phyloP scores from a whole-genome alignment of 306 rosid genomes.

The Cicer judaicum region DNA sequence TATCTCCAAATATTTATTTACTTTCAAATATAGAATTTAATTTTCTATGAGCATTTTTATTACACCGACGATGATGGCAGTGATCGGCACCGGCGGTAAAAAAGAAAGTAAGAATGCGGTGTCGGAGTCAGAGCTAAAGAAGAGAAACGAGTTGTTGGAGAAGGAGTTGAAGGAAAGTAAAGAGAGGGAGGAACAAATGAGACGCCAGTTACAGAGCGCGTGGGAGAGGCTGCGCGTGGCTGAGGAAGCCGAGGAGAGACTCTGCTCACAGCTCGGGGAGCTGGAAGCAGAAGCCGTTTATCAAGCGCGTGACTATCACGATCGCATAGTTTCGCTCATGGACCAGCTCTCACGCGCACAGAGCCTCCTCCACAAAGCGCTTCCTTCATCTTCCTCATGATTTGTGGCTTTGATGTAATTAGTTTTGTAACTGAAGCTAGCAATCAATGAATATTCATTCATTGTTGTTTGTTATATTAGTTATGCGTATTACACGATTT shows the following conservation, averaged over 20 bases:
- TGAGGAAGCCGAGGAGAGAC: slow-evolving; percentile 94
- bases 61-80: slow-evolving; percentile 48
- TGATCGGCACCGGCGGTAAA: slow-evolving; percentile 35
- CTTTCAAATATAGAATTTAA: not conserved
- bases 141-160: slow-evolving; percentile 80
- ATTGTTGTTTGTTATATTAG: not conserved
- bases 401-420: not conserved
- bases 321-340: slow-evolving; percentile 60
- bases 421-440: not conserved
- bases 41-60: not conserved
- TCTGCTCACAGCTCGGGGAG: slow-evolving; percentile 90
- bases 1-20: slow-evolving; percentile 2
- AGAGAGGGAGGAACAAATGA: slow-evolving; percentile 77
- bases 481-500: not conserved
- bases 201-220: slow-evolving; percentile 52
- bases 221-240: slow-evolving; percentile 75
- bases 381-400: slow-evolving; percentile 40
- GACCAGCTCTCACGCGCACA: slow-evolving; percentile 75
- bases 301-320: slow-evolving; percentile 74
- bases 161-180: slow-evolving; percentile 66
- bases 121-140: slow-evolving; percentile 44
- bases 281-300: slow-evolving; percentile 79
- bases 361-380: slow-evolving; percentile 46
- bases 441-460: not conserved
- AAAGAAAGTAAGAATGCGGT: slow-evolving; percentile 3